phyloP scores from a whole-genome alignment of 257 asterid genomes.

The Anisodus acutangulus region DNA sequence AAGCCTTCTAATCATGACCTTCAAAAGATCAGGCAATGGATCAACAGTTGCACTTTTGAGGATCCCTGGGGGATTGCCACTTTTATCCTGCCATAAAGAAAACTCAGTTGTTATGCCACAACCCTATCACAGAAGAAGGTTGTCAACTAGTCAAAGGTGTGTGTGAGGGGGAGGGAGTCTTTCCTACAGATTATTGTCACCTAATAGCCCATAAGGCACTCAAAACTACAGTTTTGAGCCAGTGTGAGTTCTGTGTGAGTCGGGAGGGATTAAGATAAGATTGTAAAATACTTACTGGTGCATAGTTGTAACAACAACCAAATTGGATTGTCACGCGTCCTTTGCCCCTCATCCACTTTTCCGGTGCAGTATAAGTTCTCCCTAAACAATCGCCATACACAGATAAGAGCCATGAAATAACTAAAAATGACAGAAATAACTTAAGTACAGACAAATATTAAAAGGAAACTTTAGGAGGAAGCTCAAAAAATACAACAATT shows the following conservation, averaged over 20 bases:
- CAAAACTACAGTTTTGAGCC: neutral
- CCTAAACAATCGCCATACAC: slow-evolving; percentile 31
- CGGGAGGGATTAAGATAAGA: slow-evolving; percentile 2
- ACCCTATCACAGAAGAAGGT: neutral
- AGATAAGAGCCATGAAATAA: slow-evolving; percentile 8
- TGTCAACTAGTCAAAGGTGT: neutral
- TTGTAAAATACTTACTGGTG: slow-evolving; percentile 33
- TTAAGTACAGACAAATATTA: neutral
- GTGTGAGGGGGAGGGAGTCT: neutral
- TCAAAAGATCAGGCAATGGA: slow-evolving; percentile 50
- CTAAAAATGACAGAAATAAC: slow-evolving; percentile 18
- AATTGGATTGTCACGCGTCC: slow-evolving; percentile 56
- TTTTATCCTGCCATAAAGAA: slow-evolving; percentile 43
- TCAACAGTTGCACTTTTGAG: slow-evolving; percentile 43
- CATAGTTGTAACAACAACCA: slow-evolving; percentile 56
- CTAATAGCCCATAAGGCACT: slow-evolving; percentile 14
- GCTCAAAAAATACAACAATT: neutral
- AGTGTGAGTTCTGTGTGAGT: neutral
- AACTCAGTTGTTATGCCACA: slow-evolving; percentile 11
- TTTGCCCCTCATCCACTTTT: slow-evolving; percentile 56
- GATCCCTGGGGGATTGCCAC: slow-evolving; percentile 54
- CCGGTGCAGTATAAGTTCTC: slow-evolving; percentile 49
- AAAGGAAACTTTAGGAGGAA: neutral
- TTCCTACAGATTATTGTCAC: neutral
- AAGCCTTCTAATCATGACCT: slow-evolving; percentile 52